phyloP scores from a whole-genome alignment of 345 rosid genomes.

The Moringa oleifera region DNA sequence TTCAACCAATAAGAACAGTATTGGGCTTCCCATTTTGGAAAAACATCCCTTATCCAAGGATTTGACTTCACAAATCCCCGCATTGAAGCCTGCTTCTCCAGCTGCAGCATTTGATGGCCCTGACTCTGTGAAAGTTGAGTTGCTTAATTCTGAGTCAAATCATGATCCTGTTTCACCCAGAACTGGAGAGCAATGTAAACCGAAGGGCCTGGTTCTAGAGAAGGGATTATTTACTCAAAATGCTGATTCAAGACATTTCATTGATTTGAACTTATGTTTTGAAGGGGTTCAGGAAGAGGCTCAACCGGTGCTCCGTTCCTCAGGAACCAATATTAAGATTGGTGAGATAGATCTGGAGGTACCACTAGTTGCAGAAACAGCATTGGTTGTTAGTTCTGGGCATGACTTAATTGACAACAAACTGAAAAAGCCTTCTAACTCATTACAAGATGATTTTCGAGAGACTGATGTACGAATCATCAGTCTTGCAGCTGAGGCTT shows the following conservation, averaged over 20 bases:
- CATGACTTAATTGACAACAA: constrained; percentile 22
- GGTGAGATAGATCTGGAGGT: constrained; percentile 59
- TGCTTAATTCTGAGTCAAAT: constrained; percentile 1
- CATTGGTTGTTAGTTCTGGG: constrained; percentile 12
- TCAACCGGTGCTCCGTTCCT: constrained; percentile 19
- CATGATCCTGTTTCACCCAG: constrained; percentile 14
- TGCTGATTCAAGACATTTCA: constrained; percentile 24
- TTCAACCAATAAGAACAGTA: constrained; percentile 29
- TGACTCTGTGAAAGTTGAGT: not conserved
- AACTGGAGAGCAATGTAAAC: constrained; percentile 11
- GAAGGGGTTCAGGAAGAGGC: constrained; percentile 42
- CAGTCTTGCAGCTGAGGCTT: constrained; percentile 55
- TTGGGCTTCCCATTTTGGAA: constrained; percentile 32
- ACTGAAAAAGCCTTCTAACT: constrained; percentile 18
- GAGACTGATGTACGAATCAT: constrained; percentile 21
- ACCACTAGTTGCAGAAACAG: constrained; percentile 32
- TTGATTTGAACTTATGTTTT: constrained; percentile 61
- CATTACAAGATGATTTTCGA: constrained; percentile 11
- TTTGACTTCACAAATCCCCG: constrained; percentile 15
- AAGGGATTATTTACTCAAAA: constrained; percentile 12
- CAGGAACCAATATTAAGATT: constrained; percentile 27
- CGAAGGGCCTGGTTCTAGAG: constrained; percentile 1
- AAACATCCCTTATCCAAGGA: constrained; percentile 23
- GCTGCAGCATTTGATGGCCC: constrained; percentile 14
- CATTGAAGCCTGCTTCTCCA: constrained; percentile 4